Base-by-base conservation (phyloP, 495 filamentous ascomycete genomes). In the Aspergillus conjunctus region DNA sequence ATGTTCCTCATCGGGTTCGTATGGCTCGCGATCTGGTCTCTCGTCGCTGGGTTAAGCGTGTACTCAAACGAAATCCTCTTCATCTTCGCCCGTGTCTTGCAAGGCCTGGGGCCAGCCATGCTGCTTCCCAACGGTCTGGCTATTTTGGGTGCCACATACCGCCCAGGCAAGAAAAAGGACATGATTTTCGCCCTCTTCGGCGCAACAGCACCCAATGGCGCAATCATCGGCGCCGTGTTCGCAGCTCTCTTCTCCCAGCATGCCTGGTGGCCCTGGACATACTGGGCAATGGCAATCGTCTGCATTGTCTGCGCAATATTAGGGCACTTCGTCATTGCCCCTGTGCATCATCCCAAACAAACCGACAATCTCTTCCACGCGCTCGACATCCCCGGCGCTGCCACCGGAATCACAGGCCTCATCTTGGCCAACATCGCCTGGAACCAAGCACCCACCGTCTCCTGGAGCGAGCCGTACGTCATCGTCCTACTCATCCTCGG, bases 211-310 rank as follows among this genome's bases (percentile, higher is more conserved):
- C 88, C 87, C 0, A 73, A 66, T 5, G 86, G 88, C 0, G 75
- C 69, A 22, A 63, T 84, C 3, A 9, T 84, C 1, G 87, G 85
- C 0, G 72, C 72, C 1, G 67, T 80, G 0, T 82, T 88, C 56
- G 71, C 77, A 0, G 70, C 72, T 0, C 50, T 89, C 4, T 82
- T 87, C 18, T 73, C 81, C 3, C 71, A 83, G 32, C 61, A 78
- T 6, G 77, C 74, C 2, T 86, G 81, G 80, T 91, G 87, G 88
- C 84, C 82, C 1, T 91, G 88, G 88, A 74, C 81, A 0, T 90
- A 82, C 64, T 90, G 81, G 82, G 70, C 73, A 4, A 75, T 84
- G 54, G 77, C 75, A 4, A 78, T 85, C 57, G 68, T 80, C 14
- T 77, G 77, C 26, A 55, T 73, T 0, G 54, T 75, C 5, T 67